Conservation (phyloP, 1,284 basidiomycete species). For the Cutaneotrichosporon sp. region DNA sequence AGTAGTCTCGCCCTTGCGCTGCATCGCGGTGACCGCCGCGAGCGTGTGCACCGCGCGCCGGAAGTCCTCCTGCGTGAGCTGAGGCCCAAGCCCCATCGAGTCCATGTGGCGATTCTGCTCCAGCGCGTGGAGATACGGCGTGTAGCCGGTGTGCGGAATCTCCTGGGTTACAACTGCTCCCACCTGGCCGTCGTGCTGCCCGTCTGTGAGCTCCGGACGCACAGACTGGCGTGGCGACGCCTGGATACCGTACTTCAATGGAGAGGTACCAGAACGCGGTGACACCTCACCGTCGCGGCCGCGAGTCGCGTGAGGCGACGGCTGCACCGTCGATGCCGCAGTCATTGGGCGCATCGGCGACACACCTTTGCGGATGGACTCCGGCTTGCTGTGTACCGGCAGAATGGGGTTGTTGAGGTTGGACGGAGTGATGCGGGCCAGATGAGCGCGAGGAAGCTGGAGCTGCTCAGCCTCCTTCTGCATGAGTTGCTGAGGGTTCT, state of each 20-base stretch:
- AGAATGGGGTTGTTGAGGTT: conserved; percentile 51
- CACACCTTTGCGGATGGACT: conserved; percentile 13
- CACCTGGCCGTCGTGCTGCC: background rate
- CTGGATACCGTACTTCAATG: background rate
- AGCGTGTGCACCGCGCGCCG: conserved; percentile 78
- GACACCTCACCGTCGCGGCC: background rate
- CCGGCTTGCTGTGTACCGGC: conserved; percentile 44
- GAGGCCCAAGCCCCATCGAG: conserved; percentile 58
- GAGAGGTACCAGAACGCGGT: conserved; percentile 3
- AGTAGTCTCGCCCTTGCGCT: conserved; percentile 51
- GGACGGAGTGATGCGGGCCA: conserved; percentile 58
- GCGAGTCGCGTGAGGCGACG: background rate
- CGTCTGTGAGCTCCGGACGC: conserved; percentile 11
- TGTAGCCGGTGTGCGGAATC: conserved; percentile 50
- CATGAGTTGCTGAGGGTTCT: conserved; percentile 86
- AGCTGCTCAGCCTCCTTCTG: conserved; percentile 61
- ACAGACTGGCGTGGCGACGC: background rate
- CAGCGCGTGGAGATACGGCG: conserved; percentile 73
- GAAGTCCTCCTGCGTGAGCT: conserved; percentile 79
- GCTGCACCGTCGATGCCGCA: background rate
- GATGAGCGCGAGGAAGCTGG: conserved; percentile 35
- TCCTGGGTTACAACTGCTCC: background rate
- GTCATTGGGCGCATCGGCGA: conserved; percentile 8
- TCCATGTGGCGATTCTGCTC: conserved; percentile 56
- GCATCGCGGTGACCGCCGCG: conserved; percentile 79